These are phyloP conservation scores for Jackrogersella multiformis DNA, from an alignment of 495 filamentous ascomycete species.

Conservation along the genomic window DNA sequence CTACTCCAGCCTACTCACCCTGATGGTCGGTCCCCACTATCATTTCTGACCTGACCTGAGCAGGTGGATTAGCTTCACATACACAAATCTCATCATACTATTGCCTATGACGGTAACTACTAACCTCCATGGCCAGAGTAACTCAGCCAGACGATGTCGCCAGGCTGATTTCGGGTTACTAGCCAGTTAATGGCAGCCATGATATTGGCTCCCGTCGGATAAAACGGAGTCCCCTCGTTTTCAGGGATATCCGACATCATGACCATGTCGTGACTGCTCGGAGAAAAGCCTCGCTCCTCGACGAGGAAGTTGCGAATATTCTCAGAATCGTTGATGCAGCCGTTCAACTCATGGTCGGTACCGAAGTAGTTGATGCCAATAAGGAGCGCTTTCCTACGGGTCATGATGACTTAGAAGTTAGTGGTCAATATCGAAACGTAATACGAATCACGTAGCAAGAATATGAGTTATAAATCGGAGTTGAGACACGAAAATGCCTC, in stretches of 20 bases:
- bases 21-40: constrained; percentile 55
- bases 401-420: constrained; percentile 20
- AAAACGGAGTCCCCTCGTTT: constrained; percentile 60
- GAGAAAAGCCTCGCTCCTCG: constrained; percentile 58
- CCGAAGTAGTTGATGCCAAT: constrained; percentile 72
- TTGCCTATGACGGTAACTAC: not conserved
- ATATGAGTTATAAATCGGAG: no score
- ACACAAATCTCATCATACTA: not conserved
- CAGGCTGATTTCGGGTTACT: constrained; percentile 58
- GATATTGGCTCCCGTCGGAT: constrained; percentile 65
- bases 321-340: constrained; percentile 66
- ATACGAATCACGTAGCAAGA: not conserved
- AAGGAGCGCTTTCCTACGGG: constrained; percentile 64
- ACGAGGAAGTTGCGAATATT: constrained; percentile 60
- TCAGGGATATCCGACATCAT: constrained; percentile 61
- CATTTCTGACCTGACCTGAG: constrained; percentile 56
- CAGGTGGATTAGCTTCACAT: not conserved
- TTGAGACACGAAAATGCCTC: not conserved
- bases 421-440: no score
- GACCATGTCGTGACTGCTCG: constrained; percentile 60
- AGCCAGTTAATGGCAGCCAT: constrained; percentile 67
- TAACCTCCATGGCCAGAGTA: constrained; percentile 68
- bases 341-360: constrained; percentile 58
- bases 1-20: constrained; percentile 44
- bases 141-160: constrained; percentile 62